Evolutionary conservation across 305 asterid genomes (phyloP).

Genomic region (Monarda citriodora): DNA sequence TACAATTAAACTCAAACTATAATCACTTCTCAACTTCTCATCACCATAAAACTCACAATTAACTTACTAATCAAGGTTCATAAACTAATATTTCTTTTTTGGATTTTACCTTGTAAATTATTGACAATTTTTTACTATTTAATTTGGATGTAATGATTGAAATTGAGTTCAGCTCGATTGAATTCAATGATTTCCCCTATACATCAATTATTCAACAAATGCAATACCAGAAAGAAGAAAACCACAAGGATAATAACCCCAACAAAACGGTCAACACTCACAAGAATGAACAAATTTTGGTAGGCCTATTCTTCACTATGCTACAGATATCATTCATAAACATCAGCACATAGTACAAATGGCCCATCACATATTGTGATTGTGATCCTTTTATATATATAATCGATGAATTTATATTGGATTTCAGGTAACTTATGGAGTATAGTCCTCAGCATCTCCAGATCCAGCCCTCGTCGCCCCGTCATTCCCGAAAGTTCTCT

Average conservation of each 20-base stretch:
- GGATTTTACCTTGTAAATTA: too few relatives aligned
- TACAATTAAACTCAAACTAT: too few relatives aligned
- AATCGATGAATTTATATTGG: not conserved
- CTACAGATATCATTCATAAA: constrained; percentile 22
- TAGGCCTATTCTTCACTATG: constrained; percentile 30
- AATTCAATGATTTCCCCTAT: not conserved
- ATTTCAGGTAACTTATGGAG: constrained; percentile 24
- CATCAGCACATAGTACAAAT: constrained; percentile 8
- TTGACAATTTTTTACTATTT: too few relatives aligned
- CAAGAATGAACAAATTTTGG: constrained; percentile 35
- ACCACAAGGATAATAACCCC: not conserved
- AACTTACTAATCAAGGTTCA: too few relatives aligned
- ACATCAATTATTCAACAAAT: not conserved
- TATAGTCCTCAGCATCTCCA: constrained; percentile 57
- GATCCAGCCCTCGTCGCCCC: constrained; percentile 41
- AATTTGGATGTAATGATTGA: too few relatives aligned
- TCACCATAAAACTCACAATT: too few relatives aligned
- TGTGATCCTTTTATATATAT: too few relatives aligned
- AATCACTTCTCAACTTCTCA: too few relatives aligned
- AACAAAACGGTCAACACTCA: constrained; percentile 3
- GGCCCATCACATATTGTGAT: constrained; percentile 3
- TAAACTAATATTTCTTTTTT: too few relatives aligned
- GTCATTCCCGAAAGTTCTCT: constrained; percentile 88
- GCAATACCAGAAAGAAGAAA: not conserved
- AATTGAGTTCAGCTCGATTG: too few relatives aligned